Evolutionary conservation across 805 yeast species (phyloP).

Genomic region (Candida chilensis): DNA sequence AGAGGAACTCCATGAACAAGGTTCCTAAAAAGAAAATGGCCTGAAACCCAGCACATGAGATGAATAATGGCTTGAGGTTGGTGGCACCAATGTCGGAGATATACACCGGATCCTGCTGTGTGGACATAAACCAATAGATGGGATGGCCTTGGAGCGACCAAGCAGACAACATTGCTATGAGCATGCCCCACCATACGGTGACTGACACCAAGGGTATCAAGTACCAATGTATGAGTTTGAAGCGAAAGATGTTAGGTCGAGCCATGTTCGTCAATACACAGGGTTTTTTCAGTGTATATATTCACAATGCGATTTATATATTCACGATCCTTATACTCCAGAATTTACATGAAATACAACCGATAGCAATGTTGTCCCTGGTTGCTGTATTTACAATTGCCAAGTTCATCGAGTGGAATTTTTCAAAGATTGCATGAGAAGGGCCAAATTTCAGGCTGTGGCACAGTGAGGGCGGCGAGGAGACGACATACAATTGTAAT

Average conservation of each 20-base stretch:
- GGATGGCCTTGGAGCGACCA: slow-evolving; percentile 86
- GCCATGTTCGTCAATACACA: background rate
- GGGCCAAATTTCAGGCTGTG: too few species aligned
- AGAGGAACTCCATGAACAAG: slow-evolving; percentile 49
- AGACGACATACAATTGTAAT: too few species aligned
- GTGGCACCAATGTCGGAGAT: slow-evolving; percentile 88
- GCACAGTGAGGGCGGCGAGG: too few species aligned
- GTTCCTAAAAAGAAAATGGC: slow-evolving; percentile 66
- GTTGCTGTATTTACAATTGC: too few species aligned
- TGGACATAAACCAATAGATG: slow-evolving; percentile 44
- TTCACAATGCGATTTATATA: too few species aligned
- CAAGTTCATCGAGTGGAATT: too few species aligned
- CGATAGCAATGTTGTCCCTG: too few species aligned
- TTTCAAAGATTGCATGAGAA: too few species aligned
- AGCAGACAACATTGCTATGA: slow-evolving; percentile 63
- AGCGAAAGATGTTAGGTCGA: slow-evolving; percentile 7
- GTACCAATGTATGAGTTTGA: slow-evolving; percentile 39
- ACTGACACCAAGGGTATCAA: slow-evolving; percentile 59
- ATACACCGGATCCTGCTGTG: slow-evolving; percentile 47
- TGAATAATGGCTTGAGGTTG: slow-evolving; percentile 74
- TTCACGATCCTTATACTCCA: too few species aligned
- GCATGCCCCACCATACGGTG: slow-evolving; percentile 86
- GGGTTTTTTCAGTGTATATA: background rate
- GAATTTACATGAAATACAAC: too few species aligned
- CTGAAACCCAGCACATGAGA: slow-evolving; percentile 68